Evolutionary conservation across 331 rosid species (phyloP), one percentile per base, ranked within the genome.

Genomic region (Quercus tomentella): DNA sequence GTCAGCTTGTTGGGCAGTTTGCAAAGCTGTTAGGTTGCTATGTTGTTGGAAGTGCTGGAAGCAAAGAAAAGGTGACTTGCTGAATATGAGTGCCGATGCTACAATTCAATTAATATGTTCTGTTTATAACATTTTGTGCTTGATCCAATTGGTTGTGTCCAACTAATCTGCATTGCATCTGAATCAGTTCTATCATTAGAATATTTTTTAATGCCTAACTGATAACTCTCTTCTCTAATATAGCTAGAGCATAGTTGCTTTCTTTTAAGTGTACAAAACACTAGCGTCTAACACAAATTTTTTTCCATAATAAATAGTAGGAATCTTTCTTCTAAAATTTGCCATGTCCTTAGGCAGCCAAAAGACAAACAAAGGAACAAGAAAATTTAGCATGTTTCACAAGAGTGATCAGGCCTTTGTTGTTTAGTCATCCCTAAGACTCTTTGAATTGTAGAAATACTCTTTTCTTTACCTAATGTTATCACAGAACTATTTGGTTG

Each of bases 1-100:
- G 85, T 56, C 85, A 82, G 56, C 85, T 82, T 15, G 82, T 82
- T 65, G 84, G 84, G 14, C 84, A 71, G 35, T 70, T 81, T 28
- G 86, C 83, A 4, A 83, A 78, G 72, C 43, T 79, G 7, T 1
- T 33, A 37, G 87, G 81, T 30, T 83, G 87, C 63, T 71, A 63
- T 41, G 87, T 76, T 22, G 84, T 79, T 54, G 84, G 87, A 4
- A 79, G 87, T 71, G 84, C 84, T 12, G 87, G 72, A 18, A 67
- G 52, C 51, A 33, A 67, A 18, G 52, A 67, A 3, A 67, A 83
- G 84, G 83, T 83, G 25, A 18, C 26, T 63, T 30, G 41, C 5
- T 28, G 22, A 26, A 26, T 63, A 63, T 16, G 9, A 12, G 22
- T 16, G 30, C 6, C 14, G 1, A 28, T 33, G 1, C 35, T 11